phyloP scores from a whole-genome alignment of 768 basidiomycete species.

The Tremella fuciformis region DNA sequence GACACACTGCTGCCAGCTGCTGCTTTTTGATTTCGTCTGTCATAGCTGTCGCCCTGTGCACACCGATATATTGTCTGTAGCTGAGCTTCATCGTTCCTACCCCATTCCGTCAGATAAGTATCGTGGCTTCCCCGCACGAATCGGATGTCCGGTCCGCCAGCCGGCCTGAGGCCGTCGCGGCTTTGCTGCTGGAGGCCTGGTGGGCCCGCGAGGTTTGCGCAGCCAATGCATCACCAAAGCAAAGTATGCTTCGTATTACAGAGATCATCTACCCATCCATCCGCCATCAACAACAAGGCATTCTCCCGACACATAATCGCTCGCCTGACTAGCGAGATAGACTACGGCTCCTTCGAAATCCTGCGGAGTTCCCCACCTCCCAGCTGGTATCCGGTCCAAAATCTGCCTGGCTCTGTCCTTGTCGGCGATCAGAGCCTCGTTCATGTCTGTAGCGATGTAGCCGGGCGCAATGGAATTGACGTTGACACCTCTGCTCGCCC shows the following conservation, averaged over 20 bases:
- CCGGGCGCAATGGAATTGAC: conserved; percentile 86
- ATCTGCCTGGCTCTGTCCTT: conserved; percentile 68
- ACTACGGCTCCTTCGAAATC: conserved; percentile 72
- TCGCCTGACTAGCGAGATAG: conserved; percentile 67
- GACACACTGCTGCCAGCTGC: conserved; percentile 75
- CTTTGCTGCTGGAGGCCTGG: no score
- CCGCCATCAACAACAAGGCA: conserved; percentile 70
- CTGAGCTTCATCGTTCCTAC: no score
- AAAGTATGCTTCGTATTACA: no score
- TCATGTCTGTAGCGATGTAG: conserved; percentile 83
- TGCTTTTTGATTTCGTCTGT: no score
- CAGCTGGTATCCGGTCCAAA: conserved; percentile 69
- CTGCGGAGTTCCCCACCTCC: conserved; percentile 66
- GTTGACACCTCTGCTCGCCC: conserved; percentile 81
- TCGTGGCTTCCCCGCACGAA: no score
- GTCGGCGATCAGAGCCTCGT: conserved; percentile 64
- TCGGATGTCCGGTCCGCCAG: no score
- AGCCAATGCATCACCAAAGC: no score
- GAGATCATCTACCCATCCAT: conserved; percentile 54
- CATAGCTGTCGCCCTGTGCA: no score
- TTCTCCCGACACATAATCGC: conserved; percentile 71
- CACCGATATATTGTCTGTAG: no score
- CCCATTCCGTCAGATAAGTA: no score
- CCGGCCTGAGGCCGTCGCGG: no score
- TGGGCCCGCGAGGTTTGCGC: no score